Evolutionary conservation across 257 asterid genomes (phyloP), one percentile per base, ranked within the genome.

Genomic region (Lavandula angustifolia): DNA sequence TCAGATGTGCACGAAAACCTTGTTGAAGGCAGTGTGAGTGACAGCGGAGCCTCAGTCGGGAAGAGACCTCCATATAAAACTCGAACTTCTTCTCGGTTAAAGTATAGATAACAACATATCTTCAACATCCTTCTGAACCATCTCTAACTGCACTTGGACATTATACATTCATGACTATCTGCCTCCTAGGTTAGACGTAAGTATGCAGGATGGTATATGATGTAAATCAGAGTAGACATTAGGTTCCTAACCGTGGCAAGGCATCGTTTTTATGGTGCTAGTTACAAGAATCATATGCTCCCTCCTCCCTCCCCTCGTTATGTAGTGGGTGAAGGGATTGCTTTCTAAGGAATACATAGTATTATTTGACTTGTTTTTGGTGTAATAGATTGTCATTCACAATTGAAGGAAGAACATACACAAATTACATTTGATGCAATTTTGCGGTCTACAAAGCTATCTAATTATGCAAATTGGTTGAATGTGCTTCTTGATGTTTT

Each of bases 11-110:
- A 75, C 11, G 89, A 86, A 34, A 82, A 81, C 71, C 76, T 81
- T 46, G 27, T 73, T 18, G 89, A 86, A 78, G 97, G 97, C 37
- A 80, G 92, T 66, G 55, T 76, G 47, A 89, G 97, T 40, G 99
- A 94, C 64, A 86, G 96, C 32, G 89, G 97, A 41, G 47, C 82
- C 62, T 67, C 84, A 17, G 69, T 51, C 59, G 75, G 81, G 69
- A 91, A 78, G 73, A 77, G 76, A 76, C 43, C 73, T 50, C 82
- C 64, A 48, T 58, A 60, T 63, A 81, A 74, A 69, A 72, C 78
- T 17, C 78, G 73, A 66, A 76, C 80, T 38, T 54, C 86, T 3
- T 85, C 92, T 13, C 68, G 78, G 49, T 77, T 77, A 75, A 79
- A 66, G 52, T 27, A 54, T 75, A 77, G 92, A 78, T 86, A 58